Evolutionary conservation across 345 rosid genomes (phyloP).

Genomic region (Ailanthus altissimus): DNA sequence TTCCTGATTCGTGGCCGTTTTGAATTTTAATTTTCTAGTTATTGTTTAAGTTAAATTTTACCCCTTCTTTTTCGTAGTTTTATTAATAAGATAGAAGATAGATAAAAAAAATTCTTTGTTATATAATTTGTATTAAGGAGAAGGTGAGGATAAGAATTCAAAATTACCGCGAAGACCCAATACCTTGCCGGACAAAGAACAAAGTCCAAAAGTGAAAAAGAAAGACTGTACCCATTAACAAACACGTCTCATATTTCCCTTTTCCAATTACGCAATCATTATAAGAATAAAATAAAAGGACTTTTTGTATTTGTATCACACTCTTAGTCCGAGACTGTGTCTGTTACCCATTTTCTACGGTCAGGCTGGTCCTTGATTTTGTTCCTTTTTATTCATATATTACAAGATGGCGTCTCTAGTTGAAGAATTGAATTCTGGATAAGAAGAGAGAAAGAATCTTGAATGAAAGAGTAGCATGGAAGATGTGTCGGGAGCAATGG

Average conservation of each 20-base stretch:
- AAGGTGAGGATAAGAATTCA: background rate
- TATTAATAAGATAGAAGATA: background rate
- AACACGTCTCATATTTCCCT: background rate
- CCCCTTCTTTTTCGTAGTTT: background rate
- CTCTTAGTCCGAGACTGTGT: background rate
- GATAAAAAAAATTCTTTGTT: background rate
- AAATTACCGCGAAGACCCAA: slow-evolving; percentile 4
- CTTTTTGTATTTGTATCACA: background rate
- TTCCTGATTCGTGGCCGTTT: background rate
- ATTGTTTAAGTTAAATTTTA: background rate
- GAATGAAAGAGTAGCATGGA: slow-evolving; percentile 20
- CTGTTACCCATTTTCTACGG: slow-evolving; percentile 11
- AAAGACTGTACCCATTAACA: background rate
- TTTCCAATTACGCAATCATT: background rate
- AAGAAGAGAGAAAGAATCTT: slow-evolving; percentile 20
- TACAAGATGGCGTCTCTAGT: background rate
- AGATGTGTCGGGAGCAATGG: slow-evolving; percentile 48
- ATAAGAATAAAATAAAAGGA: background rate
- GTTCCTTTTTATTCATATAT: background rate
- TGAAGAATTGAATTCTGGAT: slow-evolving; percentile 15
- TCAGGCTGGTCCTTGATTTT: background rate
- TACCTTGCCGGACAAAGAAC: background rate
- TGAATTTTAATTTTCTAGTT: background rate
- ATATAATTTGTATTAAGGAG: background rate
- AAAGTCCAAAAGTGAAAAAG: background rate